phyloP scores from a whole-genome alignment of 257 asterid genomes.

The Eustoma russellianum region DNA sequence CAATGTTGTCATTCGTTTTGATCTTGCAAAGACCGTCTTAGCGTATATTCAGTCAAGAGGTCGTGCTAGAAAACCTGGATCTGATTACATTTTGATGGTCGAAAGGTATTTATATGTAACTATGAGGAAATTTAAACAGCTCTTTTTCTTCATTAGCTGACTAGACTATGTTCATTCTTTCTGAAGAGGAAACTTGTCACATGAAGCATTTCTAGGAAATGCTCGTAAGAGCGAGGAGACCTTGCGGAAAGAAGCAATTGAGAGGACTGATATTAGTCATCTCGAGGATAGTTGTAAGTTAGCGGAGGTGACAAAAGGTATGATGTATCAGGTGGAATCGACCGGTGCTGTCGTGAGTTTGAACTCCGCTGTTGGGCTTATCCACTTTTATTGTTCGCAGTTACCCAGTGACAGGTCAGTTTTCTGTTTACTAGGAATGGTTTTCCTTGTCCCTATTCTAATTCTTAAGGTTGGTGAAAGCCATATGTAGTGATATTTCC shows the following conservation, averaged over 20 bases:
- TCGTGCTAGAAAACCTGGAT: slow-evolving; percentile 98
- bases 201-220: slow-evolving; percentile 80
- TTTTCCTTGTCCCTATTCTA: not conserved
- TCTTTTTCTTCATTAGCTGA: slow-evolving; percentile 9
- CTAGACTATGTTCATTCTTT: slow-evolving; percentile 14
- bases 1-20: slow-evolving; percentile 98
- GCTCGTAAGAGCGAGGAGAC: slow-evolving; percentile 98
- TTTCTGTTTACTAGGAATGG: slow-evolving; percentile 7
- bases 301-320: slow-evolving; percentile 45
- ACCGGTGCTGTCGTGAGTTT: slow-evolving; percentile 99
- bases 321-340: slow-evolving; percentile 85
- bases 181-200: slow-evolving; percentile 80
- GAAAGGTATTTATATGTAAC: slow-evolving; percentile 62
- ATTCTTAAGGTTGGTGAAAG: slow-evolving; percentile 6
- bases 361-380: slow-evolving; percentile 96
- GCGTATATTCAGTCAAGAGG: slow-evolving; percentile 99
- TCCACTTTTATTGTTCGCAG: slow-evolving; percentile 98
- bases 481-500: not conserved
- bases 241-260: slow-evolving; percentile 93
- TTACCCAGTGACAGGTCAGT: slow-evolving; percentile 90
- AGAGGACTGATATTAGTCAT: slow-evolving; percentile 97
- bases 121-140: slow-evolving; percentile 4
- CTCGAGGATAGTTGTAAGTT: slow-evolving; percentile 52
- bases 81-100: slow-evolving; percentile 97
- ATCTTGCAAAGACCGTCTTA: slow-evolving; percentile 96